These are phyloP conservation scores for Candida dubliniensis DNA, from an alignment of 1,139 yeast genomes.

Conservation along the genomic window DNA sequence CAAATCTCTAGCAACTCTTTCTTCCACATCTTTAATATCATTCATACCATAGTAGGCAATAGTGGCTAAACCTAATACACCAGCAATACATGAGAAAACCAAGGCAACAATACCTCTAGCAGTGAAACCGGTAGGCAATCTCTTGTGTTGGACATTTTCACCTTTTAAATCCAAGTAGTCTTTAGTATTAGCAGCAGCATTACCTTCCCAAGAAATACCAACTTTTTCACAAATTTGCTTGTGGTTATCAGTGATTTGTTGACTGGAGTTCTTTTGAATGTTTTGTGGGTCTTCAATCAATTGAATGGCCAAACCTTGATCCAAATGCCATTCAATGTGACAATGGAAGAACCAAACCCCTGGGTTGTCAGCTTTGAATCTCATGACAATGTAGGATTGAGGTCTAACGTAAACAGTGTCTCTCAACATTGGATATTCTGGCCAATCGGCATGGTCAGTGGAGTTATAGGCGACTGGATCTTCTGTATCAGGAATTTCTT, in stretches of 20 bases:
- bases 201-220: constrained; percentile 51
- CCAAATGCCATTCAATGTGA: constrained; percentile 92
- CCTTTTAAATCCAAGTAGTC: constrained; percentile 58
- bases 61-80: constrained; percentile 54
- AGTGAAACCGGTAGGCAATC: constrained; percentile 70
- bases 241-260: constrained; percentile 47
- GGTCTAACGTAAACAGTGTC: constrained; percentile 67
- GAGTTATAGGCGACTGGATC: constrained; percentile 51
- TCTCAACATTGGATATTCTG: constrained; percentile 62
- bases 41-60: constrained; percentile 63
- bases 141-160: constrained; percentile 53
- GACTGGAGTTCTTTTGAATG: constrained; percentile 39
- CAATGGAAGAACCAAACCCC: constrained; percentile 96
- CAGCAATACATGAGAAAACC: constrained; percentile 55
- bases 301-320: constrained; percentile 76
- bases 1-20: constrained; percentile 57
- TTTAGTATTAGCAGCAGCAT: constrained; percentile 64
- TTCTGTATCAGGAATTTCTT: constrained; percentile 49
- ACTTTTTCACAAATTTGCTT: constrained; percentile 46
- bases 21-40: constrained; percentile 63
- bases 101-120: constrained; percentile 67
- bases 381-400: constrained; percentile 62
- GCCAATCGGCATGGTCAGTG: constrained; percentile 52
- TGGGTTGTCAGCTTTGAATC: constrained; percentile 79
- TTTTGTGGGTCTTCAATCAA: constrained; percentile 72